Evolutionary conservation across 768 basidiomycete genomes (phyloP).

Genomic region (Boletus bicolor): DNA sequence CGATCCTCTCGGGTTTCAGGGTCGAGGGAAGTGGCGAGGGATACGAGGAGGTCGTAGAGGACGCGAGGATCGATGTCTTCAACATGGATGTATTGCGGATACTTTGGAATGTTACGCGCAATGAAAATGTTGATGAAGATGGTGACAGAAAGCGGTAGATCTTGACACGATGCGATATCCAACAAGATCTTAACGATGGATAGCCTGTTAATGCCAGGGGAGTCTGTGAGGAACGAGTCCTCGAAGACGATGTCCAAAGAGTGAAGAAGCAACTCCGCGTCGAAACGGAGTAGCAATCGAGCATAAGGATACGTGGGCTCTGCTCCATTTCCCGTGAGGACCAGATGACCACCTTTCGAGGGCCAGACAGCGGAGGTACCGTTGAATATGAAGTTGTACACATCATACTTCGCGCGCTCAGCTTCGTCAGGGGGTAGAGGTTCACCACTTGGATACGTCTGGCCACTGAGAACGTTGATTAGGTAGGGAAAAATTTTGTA

Average conservation of each 20-base stretch:
- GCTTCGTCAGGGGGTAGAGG: slow-evolving; percentile 64
- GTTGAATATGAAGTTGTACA: slow-evolving; percentile 84
- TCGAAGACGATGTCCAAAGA: slow-evolving; percentile 94
- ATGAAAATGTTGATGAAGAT: slow-evolving; percentile 95
- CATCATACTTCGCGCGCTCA: slow-evolving; percentile 60
- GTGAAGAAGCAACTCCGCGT: slow-evolving; percentile 92
- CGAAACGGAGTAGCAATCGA: slow-evolving; percentile 78
- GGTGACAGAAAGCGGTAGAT: slow-evolving; percentile 56
- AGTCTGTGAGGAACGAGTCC: slow-evolving; percentile 81
- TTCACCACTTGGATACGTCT: slow-evolving; percentile 83
- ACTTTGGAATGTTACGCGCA: slow-evolving; percentile 95
- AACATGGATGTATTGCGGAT: slow-evolving; percentile 70
- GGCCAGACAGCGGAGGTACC: slow-evolving; percentile 82
- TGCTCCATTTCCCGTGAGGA: slow-evolving; percentile 68
- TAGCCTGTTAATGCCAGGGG: slow-evolving; percentile 65
- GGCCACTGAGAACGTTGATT: slow-evolving; percentile 73
- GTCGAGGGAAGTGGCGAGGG: slow-evolving; percentile 74
- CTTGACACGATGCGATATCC: slow-evolving; percentile 60
- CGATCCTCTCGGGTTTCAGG: slow-evolving; percentile 84
- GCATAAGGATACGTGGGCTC: slow-evolving; percentile 92
- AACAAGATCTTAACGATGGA: slow-evolving; percentile 80
- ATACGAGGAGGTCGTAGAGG: slow-evolving; percentile 72
- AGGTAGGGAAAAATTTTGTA: slow-evolving; percentile 93
- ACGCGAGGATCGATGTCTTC: slow-evolving; percentile 53
- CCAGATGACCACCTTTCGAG: slow-evolving; percentile 64